phyloP scores from a whole-genome alignment of 225 moss, liverwort and hornwort genomes.

The Sphagnum contortum region DNA sequence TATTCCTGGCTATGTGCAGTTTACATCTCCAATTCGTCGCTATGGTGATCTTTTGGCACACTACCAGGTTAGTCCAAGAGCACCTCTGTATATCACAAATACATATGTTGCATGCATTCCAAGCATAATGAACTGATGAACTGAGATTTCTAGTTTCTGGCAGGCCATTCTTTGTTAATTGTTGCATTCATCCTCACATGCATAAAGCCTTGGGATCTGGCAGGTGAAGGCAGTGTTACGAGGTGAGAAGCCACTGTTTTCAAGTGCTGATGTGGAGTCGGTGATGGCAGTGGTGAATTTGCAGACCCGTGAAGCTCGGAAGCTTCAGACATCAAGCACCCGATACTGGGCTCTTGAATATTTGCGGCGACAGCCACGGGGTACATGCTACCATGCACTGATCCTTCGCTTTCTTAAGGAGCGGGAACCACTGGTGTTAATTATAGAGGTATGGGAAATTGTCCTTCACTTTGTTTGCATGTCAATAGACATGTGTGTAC shows the following conservation, averaged over 20 bases:
- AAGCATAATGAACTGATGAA: neutral
- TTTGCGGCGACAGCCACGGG: slow-evolving; percentile 65
- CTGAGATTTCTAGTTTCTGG: neutral
- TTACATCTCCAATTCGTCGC: slow-evolving; percentile 96
- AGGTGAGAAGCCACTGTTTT: slow-evolving; percentile 62
- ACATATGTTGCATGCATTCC: no score
- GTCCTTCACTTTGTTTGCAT: no score
- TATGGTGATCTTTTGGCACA: slow-evolving; percentile 80
- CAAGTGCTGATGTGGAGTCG: slow-evolving; percentile 68
- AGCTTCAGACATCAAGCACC: slow-evolving; percentile 45
- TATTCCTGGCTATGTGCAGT: slow-evolving; percentile 86
- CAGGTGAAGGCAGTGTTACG: slow-evolving; percentile 89
- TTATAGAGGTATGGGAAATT: slow-evolving; percentile 48
- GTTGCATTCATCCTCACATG: no score
- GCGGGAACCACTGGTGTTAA: slow-evolving; percentile 57
- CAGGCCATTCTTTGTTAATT: no score
- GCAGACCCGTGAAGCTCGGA: slow-evolving; percentile 63
- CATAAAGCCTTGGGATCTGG: neutral
- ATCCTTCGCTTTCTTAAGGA: slow-evolving; percentile 62
- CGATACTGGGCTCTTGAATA: slow-evolving; percentile 91
- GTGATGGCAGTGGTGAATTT: slow-evolving; percentile 71
- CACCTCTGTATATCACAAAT: no score
- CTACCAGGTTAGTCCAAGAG: slow-evolving; percentile 57
- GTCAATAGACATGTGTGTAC: neutral
- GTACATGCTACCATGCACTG: slow-evolving; percentile 55